phyloP scores from a whole-genome alignment of 2,329 filamentous ascomycete species.

The Pseudogymnoascus sp. region DNA sequence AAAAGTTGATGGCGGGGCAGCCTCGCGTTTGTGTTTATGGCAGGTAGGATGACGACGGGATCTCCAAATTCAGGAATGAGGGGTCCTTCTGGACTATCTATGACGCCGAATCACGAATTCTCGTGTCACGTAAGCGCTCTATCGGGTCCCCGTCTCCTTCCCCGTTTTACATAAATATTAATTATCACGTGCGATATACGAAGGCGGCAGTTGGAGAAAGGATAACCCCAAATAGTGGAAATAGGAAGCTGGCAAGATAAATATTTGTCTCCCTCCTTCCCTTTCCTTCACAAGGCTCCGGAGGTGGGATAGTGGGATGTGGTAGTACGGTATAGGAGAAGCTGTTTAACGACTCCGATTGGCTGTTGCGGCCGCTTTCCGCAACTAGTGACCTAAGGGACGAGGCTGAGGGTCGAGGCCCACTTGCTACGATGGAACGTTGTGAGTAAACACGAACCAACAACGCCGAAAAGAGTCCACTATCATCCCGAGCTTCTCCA shows the following conservation, averaged over 20 bases:
- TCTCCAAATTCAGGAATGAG: not conserved
- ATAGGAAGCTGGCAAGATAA: not conserved
- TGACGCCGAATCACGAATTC: not conserved
- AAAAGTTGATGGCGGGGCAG: not conserved
- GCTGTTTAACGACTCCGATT: not conserved
- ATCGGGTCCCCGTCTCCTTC: not conserved
- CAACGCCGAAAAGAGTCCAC: not conserved
- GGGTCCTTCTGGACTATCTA: constrained; percentile 4
- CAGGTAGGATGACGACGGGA: not conserved
- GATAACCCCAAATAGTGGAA: not conserved
- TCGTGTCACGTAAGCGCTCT: not conserved
- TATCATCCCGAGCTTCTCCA: not conserved
- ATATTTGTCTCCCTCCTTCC: not conserved
- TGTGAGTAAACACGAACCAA: not conserved
- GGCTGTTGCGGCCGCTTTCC: constrained; percentile 2
- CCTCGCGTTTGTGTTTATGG: not conserved
- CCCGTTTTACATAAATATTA: not conserved
- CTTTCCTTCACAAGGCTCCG: constrained; percentile 1
- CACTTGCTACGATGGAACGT: not conserved
- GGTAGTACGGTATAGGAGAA: not conserved
- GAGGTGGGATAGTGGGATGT: not conserved
- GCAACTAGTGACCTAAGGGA: not conserved
- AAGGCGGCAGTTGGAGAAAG: not conserved
- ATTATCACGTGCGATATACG: not conserved
- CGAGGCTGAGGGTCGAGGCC: not conserved